These are phyloP conservation scores for Boechera retrofracta DNA, from an alignment of 345 rosid species.

Conservation along the genomic window DNA sequence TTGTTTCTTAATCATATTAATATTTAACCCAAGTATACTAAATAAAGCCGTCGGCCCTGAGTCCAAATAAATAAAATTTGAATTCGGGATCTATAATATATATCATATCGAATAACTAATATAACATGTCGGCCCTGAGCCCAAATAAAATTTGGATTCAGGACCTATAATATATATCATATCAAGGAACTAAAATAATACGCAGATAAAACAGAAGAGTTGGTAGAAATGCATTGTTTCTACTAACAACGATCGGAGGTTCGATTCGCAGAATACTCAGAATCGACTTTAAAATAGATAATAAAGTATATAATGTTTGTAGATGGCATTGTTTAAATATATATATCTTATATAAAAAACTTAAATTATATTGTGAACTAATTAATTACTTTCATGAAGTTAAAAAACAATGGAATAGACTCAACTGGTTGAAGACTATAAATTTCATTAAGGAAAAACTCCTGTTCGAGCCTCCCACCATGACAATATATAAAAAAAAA, in stretches of 20 bases:
- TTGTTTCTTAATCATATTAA: not conserved
- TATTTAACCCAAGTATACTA: not conserved
- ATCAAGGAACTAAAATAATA: not conserved
- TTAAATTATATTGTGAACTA: not conserved
- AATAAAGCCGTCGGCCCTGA: not conserved
- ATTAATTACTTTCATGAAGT: not conserved
- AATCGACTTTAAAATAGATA: not conserved
- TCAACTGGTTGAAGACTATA: constrained; percentile 1
- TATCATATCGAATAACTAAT: no score
- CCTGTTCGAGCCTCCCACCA: constrained; percentile 21
- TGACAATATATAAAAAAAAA: not conserved
- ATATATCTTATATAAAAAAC: not conserved
- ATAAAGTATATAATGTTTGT: not conserved
- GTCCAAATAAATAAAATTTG: no score
- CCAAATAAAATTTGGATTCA: not conserved
- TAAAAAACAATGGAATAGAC: not conserved
- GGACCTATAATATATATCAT: not conserved
- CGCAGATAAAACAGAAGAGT: not conserved
- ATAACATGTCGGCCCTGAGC: not conserved
- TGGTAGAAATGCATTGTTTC: not conserved
- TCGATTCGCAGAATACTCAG: not conserved
- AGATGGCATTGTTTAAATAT: not conserved
- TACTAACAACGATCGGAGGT: not conserved
- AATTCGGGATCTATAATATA: no score
- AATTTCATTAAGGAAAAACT: not conserved